phyloP scores from a whole-genome alignment of 2,329 filamentous ascomycete genomes.

The Colletotrichum sansevieriae region DNA sequence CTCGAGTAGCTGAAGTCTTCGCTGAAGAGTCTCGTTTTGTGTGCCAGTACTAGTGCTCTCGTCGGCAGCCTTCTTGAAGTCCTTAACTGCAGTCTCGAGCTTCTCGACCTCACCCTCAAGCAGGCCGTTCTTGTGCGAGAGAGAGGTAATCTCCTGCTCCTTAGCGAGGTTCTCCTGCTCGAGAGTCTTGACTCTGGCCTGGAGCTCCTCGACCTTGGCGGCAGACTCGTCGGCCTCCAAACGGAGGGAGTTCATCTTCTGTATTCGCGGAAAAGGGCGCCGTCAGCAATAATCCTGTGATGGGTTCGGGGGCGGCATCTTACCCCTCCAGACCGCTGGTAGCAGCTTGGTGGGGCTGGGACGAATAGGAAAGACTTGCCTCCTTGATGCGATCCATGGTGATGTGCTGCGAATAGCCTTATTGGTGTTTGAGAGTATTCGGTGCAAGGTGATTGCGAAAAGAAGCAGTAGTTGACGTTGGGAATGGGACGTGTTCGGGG shows the following conservation, averaged over 20 bases:
- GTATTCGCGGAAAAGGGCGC: slow-evolving; percentile 33
- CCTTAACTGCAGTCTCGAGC: slow-evolving; percentile 85
- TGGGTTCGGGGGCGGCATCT: slow-evolving; percentile 27
- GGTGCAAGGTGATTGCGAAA: slow-evolving; percentile 40
- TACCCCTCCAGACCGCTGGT: slow-evolving; percentile 44
- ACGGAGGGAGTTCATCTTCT: slow-evolving; percentile 97
- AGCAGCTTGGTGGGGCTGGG: slow-evolving; percentile 44
- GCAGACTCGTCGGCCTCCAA: slow-evolving; percentile 90
- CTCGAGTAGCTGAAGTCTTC: slow-evolving; percentile 95
- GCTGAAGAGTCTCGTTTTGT: slow-evolving; percentile 91
- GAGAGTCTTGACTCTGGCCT: slow-evolving; percentile 86
- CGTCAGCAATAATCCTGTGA: slow-evolving; percentile 40
- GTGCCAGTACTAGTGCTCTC: slow-evolving; percentile 86
- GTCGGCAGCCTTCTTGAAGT: slow-evolving; percentile 87
- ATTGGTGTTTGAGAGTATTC: slow-evolving; percentile 49
- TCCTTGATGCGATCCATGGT: slow-evolving; percentile 91
- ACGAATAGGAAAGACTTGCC: slow-evolving; percentile 69
- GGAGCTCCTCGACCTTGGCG: slow-evolving; percentile 87
- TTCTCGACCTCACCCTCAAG: slow-evolving; percentile 94
- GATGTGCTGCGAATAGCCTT: slow-evolving; percentile 41
- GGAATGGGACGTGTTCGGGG: slow-evolving; percentile 50
- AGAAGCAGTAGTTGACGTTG: slow-evolving; percentile 44
- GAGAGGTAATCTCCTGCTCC: slow-evolving; percentile 97
- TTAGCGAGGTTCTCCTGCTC: slow-evolving; percentile 97
- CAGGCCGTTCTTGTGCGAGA: slow-evolving; percentile 94